Base-by-base conservation (phyloP, 257 asterid species). In the Lycium barbarum region DNA sequence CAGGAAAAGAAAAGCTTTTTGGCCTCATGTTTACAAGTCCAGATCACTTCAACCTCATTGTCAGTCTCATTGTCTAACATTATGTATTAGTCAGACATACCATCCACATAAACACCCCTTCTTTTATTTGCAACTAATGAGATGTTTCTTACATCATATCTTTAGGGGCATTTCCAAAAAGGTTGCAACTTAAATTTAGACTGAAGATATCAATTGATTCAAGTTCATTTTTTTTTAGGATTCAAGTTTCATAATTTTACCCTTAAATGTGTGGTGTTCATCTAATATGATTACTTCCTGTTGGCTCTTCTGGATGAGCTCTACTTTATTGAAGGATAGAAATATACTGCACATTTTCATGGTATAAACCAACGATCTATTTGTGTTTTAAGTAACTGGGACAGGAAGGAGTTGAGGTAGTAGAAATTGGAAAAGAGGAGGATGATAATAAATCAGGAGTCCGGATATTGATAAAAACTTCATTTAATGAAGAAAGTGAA, bases 191-290 rank as follows among this genome's bases (percentile, higher is more conserved):
- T 74, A 6, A 74, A 74, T 49, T 49, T 74, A 20, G 43, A 49
- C 20, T 11, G 61, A 74, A 74, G 61, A 47, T 49, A 45, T 45
- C 80, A 43, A 43, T 45, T 72, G 57, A 45, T 73, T 45, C 38
- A 45, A 73, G 58, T 73, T 73, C 13, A n/a, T 45, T 12, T 73
- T 73, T n/a, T 26, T 40, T 40, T 40, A 40, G 45, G 57, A 45
- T 73, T 45, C 11, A 45, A 73, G 58, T 73, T 73, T 73, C 59
- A 45, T 20, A 26, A n/a, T 73, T 12, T 73, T 73, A 4, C 80
- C 80, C 40, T n/a, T n/a, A 45, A 72, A 45, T 72, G 57, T 72
- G 38, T n/a, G 80, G 57, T 72, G 57, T 45, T 72, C 58, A 73
- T 73, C 59, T 73, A n/a, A 73, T 45, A 38, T 45, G 80, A 20